Evolutionary conservation across 1,284 basidiomycete genomes (phyloP).

Genomic region (Cryptococcus floricola): DNA sequence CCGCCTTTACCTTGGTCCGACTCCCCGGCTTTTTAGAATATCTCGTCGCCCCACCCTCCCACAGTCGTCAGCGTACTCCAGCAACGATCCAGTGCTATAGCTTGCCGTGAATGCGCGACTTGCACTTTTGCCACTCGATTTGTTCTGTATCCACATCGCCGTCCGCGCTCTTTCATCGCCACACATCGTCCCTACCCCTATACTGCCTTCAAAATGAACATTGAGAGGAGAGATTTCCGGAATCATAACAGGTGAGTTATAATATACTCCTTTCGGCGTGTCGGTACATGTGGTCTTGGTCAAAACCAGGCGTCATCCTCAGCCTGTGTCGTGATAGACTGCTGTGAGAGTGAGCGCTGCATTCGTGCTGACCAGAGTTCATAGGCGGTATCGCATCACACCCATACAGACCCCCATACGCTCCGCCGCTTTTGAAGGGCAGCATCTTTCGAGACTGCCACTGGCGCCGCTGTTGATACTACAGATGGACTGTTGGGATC

Average conservation of each 20-base stretch:
- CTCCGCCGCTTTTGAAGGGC: conserved; percentile 71
- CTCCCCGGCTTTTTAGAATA: neutral
- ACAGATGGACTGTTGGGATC: conserved; percentile 66
- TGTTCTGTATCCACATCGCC: neutral
- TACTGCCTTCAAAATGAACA: conserved; percentile 21
- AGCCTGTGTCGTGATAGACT: neutral
- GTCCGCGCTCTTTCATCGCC: neutral
- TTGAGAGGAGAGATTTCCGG: conserved; percentile 25
- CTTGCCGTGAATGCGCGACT: neutral
- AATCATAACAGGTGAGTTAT: conserved; percentile 26
- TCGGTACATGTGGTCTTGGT: neutral
- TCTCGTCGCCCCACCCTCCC: no score
- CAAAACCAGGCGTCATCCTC: neutral
- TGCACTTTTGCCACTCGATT: neutral
- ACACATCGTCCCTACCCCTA: neutral
- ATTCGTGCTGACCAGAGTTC: neutral
- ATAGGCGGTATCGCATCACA: conserved; percentile 45
- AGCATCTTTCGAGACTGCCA: conserved; percentile 71
- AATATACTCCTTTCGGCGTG: neutral
- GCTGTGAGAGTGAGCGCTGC: neutral
- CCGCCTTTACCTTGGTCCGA: neutral
- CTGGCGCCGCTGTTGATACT: conserved; percentile 75
- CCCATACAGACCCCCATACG: conserved; percentile 70
- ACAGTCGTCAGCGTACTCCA: no score
- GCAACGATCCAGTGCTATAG: no score